Conservation (phyloP, 23 red algal genomes). For the Agarophyton chilense region DNA sequence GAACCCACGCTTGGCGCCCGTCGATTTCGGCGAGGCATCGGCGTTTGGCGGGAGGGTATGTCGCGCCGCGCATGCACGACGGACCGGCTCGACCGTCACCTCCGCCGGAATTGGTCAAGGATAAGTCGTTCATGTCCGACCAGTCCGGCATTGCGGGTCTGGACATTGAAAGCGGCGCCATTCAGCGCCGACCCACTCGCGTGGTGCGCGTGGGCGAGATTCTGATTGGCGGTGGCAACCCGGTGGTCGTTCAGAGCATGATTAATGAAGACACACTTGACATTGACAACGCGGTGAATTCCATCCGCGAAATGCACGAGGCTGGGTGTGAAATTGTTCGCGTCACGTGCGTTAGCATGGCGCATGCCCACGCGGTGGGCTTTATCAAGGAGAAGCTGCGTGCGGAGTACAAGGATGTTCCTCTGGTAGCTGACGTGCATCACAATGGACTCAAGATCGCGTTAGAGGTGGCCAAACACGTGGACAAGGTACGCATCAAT, state of each 20-base stretch:
- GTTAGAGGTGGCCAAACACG: conserved; percentile 97
- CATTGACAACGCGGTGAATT: conserved; percentile 66
- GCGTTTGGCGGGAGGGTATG: neutral
- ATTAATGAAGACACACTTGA: conserved; percentile 99
- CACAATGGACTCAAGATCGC: conserved; percentile 98
- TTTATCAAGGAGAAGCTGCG: conserved; percentile 96
- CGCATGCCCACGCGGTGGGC: conserved; percentile 94
- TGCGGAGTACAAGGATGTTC: conserved; percentile 91
- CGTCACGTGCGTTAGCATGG: conserved; percentile 87
- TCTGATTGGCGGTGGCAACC: conserved; percentile 86
- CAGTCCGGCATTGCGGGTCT: conserved; percentile 81
- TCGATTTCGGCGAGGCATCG: too few species aligned
- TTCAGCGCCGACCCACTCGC: conserved; percentile 83
- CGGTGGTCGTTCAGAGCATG: conserved; percentile 99
- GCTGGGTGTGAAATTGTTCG: conserved; percentile 98
- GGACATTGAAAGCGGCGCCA: conserved; percentile 76
- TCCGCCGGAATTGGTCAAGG: conserved; percentile 50
- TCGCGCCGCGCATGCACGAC: conserved; percentile 69
- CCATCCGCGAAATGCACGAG: conserved; percentile 95
- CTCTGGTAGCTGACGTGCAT: conserved; percentile 97
- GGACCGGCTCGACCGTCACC: conserved; percentile 70
- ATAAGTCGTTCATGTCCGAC: conserved; percentile 83
- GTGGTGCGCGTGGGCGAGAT: conserved; percentile 92
- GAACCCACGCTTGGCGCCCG: too few species aligned
- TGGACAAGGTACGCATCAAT: conserved; percentile 99